A percentile compares a stretch with the other conserved stretches of the same genome.
Evolutionary conservation across 2,329 filamentous ascomycete genomes (phyloP).

Genomic region (Coleophoma eucalyptorum): DNA sequence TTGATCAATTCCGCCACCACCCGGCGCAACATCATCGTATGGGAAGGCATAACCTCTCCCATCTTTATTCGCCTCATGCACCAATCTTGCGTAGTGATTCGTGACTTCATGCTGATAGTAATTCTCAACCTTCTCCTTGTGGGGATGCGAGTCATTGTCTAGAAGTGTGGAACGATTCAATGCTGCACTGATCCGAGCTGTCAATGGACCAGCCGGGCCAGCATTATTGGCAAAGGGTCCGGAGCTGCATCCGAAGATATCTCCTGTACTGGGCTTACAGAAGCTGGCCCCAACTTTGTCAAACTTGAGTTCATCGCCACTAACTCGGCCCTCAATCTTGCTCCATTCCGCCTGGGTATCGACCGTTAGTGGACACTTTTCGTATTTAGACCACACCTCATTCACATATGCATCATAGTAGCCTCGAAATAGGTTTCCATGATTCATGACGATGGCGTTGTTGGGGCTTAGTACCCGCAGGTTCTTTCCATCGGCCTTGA

Average conservation of each 20-base stretch:
- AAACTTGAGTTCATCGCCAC: conserved; percentile 43
- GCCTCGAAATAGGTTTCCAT: conserved; percentile 32
- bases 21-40: conserved; percentile 64
- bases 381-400: conserved; percentile 36
- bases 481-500: conserved; percentile 21
- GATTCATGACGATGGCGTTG: conserved; percentile 30
- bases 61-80: conserved; percentile 57
- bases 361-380: conserved; percentile 43
- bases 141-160: conserved; percentile 44
- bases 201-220: conserved; percentile 11
- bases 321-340: conserved; percentile 45
- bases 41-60: conserved; percentile 62
- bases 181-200: conserved; percentile 18
- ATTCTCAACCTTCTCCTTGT: conserved; percentile 39
- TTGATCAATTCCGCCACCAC: conserved; percentile 52
- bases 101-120: conserved; percentile 54
- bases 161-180: conserved; percentile 22
- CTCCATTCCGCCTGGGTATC: conserved; percentile 63
- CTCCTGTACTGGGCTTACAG: conserved; percentile 48
- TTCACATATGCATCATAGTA: conserved; percentile 42
- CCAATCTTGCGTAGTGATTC: conserved; percentile 60
- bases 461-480: conserved; percentile 40
- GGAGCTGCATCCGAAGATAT: conserved; percentile 63
- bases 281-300: conserved; percentile 41
- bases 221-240: conserved; percentile 46